Conservation (phyloP, 108 stramenopile genomes). For the Cylindrotheca closterium region DNA sequence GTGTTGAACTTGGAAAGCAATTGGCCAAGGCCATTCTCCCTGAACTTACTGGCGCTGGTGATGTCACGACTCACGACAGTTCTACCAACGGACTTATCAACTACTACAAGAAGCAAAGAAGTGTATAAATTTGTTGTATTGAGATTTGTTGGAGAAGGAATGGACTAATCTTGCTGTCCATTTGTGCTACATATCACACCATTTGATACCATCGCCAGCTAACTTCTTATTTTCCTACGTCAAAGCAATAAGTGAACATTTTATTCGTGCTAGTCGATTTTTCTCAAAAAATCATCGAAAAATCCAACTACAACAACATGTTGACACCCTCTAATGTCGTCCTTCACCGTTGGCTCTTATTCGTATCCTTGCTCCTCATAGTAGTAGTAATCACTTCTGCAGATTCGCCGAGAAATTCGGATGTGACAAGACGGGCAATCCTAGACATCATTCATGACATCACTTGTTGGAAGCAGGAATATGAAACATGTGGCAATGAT, state of each 20-base stretch:
- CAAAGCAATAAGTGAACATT: too few relatives aligned
- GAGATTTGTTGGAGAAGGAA: too few relatives aligned
- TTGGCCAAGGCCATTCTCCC: slow-evolving; percentile 87
- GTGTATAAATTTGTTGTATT: neutral
- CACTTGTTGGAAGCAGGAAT: neutral
- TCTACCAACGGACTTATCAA: slow-evolving; percentile 88
- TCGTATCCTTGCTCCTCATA: neutral
- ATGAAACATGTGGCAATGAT: neutral
- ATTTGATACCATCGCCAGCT: too few relatives aligned
- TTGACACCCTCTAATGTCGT: too few relatives aligned
- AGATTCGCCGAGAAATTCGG: neutral
- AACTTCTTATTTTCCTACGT: too few relatives aligned
- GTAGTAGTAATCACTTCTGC: neutral
- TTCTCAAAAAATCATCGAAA: too few relatives aligned
- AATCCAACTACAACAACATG: too few relatives aligned
- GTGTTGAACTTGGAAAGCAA: slow-evolving; percentile 96
- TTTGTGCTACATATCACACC: too few relatives aligned
- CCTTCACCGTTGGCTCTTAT: neutral
- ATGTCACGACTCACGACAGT: slow-evolving; percentile 70
- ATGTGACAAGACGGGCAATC: neutral
- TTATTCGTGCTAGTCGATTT: too few relatives aligned
- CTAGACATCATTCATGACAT: neutral
- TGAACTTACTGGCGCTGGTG: slow-evolving; percentile 47
- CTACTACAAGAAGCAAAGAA: slow-evolving; percentile 69
- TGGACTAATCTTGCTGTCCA: neutral